Base-by-base conservation (phyloP, 2,329 filamentous ascomycete genomes). In the Fusarium globosum region DNA sequence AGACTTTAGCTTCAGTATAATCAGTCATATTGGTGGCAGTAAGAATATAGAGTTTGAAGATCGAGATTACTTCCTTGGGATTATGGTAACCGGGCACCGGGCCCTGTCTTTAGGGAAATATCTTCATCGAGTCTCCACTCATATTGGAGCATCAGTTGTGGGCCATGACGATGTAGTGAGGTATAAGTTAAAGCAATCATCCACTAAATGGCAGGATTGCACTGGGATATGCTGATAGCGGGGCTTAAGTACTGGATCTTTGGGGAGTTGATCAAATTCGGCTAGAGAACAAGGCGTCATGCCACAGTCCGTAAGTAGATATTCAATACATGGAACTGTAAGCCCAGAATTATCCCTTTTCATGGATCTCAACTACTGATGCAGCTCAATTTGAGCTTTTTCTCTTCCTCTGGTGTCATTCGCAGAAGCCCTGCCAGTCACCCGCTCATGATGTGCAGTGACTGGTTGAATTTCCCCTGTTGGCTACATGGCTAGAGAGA, bases 331-430 rank as follows among this genome's bases (percentile, higher is more conserved):
- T 2, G 14, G 20, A 48, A 0, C 13, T 48, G 20, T 3, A 2
- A 3, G 7, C 13, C 20, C 13, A 28, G 20, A 15, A 0, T 4
- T 21, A 28, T 48, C 11, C 6, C 1, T 21, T 18, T 18, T 33
- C 46, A 33, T 16, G 11, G 4, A 49, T n/a, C 21, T 21, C 28
- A 2, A 23, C 15, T n/a, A 21, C 16, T 14, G 6, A 28, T 1
- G 23, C 13, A 21, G 23, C 13, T 20, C 23, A 15, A 0, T 21
- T 14, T 28, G 13, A 3, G 6, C 18, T 46, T 46, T 28, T 0
- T 1, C 4, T 20, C 0, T 21, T 16, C 0, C 26, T 21, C 3
- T 2, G 7, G 6, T 1, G 15, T 21, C 18, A 7, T 4, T 14
- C 0, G 2, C 26, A 28, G 23, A 28, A 1, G 7, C 13, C 13